Evolutionary conservation across 2,329 filamentous ascomycete species (phyloP), one percentile per base, ranked within the genome.

Genomic region (Talaromyces sp.): DNA sequence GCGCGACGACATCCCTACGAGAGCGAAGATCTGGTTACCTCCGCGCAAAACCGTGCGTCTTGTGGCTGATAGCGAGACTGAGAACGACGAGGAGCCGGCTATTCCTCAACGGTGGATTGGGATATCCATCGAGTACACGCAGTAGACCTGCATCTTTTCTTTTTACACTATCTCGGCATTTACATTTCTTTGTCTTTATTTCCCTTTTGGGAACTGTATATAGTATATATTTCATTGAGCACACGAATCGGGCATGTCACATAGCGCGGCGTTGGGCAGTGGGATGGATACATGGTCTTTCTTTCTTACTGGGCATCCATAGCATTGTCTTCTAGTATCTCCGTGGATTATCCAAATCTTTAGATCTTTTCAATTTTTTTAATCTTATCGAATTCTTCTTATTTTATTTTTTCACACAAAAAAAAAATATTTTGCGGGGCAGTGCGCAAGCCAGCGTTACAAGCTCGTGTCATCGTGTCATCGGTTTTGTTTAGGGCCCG

Each of bases 11-110:
- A 71, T 75, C 10, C 77, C 81, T 17, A 83, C 84, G 21, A 78
- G 80, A 64, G 85, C 85, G 27, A 80, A 79, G 59, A 79, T 87
- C 62, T 87, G 84, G 83, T 71, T 87, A 51, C 85, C 85, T 41
- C 84, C 85, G 51, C 78, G 85, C 41, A 75, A 74, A 55, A 59
- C 43, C 62, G 62, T 24, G 41, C 62, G 55, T 27, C 51, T 35
- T 57, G 61, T 53, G 64, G 62, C 63, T 57, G 64, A 13, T 62
- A 56, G 46, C 56, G 63, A 54, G 57, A 58, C 65, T 38, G 65
- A 68, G 17, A 61, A 63, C 17, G 60, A 68, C 19, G 64, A 66
- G 31, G 66, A 64, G n/a, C 58, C 64, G 59, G 57, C 62, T 29
- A 61, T 71, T 59, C 71, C 71, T 24, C 64, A 65, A 14, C 64